These are phyloP conservation scores for Debaryomyces udenii DNA, from an alignment of 1,139 yeast species.

Conservation along the genomic window DNA sequence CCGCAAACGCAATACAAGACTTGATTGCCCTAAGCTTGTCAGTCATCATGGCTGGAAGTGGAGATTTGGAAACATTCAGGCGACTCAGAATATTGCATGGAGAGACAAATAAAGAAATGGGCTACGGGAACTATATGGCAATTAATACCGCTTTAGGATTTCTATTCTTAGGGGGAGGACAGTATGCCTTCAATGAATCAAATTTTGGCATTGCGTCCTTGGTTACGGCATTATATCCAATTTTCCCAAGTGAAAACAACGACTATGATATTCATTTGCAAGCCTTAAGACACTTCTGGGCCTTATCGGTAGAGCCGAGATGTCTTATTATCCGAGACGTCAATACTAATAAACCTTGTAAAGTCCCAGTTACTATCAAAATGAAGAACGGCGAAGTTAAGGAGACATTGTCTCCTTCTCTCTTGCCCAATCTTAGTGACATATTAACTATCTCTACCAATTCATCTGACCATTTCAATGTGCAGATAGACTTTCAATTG, in stretches of 20 bases:
- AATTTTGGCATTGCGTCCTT: constrained; percentile 74
- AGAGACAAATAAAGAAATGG: constrained; percentile 47
- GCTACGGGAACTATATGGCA: constrained; percentile 78
- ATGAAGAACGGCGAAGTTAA: constrained; percentile 40
- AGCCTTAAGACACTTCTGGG: constrained; percentile 92
- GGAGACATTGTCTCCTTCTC: constrained; percentile 58
- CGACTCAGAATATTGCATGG: constrained; percentile 72
- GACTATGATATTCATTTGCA: constrained; percentile 70
- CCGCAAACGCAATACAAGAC: constrained; percentile 61
- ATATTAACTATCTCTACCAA: constrained; percentile 47
- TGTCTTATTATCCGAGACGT: constrained; percentile 79
- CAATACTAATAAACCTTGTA: constrained; percentile 54
- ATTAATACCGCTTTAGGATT: constrained; percentile 85
- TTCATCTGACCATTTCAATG: constrained; percentile 49
- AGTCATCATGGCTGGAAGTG: constrained; percentile 87
- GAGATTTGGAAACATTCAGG: constrained; percentile 78
- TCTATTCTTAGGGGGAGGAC: constrained; percentile 90
- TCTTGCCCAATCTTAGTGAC: constrained; percentile 62
- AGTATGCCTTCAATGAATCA: constrained; percentile 71
- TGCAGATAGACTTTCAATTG: constrained; percentile 42
- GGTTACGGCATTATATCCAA: constrained; percentile 74
- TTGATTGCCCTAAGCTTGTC: constrained; percentile 66
- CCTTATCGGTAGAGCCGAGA: constrained; percentile 77
- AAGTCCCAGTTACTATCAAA: constrained; percentile 52
- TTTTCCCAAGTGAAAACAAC: constrained; percentile 54